A percentile compares a stretch with the other conserved stretches of the same genome.
Evolutionary conservation across 441 rosid genomes (phyloP).

Genomic region (Adansonia madagascariensis): DNA sequence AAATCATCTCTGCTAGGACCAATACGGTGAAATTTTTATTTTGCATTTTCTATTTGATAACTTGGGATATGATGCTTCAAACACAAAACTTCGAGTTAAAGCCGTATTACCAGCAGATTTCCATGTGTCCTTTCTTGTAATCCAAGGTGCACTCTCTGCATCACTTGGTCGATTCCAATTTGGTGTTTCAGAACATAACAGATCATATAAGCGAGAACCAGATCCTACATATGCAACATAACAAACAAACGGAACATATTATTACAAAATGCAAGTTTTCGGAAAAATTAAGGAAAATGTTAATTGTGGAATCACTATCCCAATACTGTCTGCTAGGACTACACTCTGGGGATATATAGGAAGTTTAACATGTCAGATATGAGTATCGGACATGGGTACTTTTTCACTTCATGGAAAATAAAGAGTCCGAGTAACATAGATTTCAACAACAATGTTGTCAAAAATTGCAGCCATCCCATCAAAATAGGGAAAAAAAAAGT

Average conservation of each 20-base stretch:
- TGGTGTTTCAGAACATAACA: conserved; percentile 13
- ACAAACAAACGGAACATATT: conserved; percentile 25
- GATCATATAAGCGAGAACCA: conserved; percentile 45
- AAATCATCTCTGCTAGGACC: background rate
- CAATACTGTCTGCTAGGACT: background rate
- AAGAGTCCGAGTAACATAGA: background rate
- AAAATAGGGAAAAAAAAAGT: background rate
- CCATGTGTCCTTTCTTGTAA: background rate
- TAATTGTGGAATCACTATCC: background rate
- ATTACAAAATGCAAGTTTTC: conserved; percentile 2
- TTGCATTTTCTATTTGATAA: background rate
- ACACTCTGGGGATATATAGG: background rate
- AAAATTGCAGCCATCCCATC: conserved; percentile 6
- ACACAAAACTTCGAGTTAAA: conserved; percentile 19
- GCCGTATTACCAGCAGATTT: conserved; percentile 45
- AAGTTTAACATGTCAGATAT: conserved; percentile 3
- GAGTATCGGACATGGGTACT: no score
- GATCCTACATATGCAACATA: conserved; percentile 40
- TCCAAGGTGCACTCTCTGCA: conserved; percentile 36
- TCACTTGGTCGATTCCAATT: conserved; percentile 37
- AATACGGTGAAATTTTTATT: background rate
- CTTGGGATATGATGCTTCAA: background rate
- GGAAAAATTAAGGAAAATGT: conserved; percentile 12
- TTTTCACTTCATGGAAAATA: no score
- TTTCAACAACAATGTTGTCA: background rate